phyloP scores from a whole-genome alignment of 805 yeast genomes.

The Candida railenensis region DNA sequence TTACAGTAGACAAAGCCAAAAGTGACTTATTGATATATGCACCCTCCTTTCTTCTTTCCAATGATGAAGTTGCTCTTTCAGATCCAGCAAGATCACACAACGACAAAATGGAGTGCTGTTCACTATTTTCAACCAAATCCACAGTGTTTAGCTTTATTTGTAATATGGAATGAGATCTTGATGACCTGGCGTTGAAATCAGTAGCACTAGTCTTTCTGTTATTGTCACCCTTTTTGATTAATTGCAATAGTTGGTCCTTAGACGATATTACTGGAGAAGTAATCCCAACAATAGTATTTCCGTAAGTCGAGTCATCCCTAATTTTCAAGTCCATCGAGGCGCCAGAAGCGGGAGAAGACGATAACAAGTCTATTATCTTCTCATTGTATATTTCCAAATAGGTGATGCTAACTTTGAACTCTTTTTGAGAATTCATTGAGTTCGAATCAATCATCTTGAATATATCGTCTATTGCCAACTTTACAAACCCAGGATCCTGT shows the following conservation, averaged over 20 bases:
- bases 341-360: slow-evolving; percentile 10
- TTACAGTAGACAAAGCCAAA: slow-evolving; percentile 89
- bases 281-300: slow-evolving; percentile 75
- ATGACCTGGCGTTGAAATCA: slow-evolving; percentile 82
- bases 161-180: slow-evolving; percentile 89
- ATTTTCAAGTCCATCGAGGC: slow-evolving; percentile 59
- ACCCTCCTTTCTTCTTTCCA: slow-evolving; percentile 90
- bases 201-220: slow-evolving; percentile 83
- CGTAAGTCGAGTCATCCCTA: slow-evolving; percentile 71
- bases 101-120: slow-evolving; percentile 61
- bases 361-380: slow-evolving; percentile 71
- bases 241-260: slow-evolving; percentile 57
- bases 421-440: slow-evolving; percentile 18
- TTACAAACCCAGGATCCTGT: slow-evolving; percentile 67
- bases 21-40: slow-evolving; percentile 89
- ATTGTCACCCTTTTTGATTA: slow-evolving; percentile 68
- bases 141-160: slow-evolving; percentile 57
- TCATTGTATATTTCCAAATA: slow-evolving; percentile 89
- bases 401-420: slow-evolving; percentile 56
- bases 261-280: slow-evolving; percentile 56
- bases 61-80: slow-evolving; percentile 75
- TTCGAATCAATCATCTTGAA: slow-evolving; percentile 45
- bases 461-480: slow-evolving; percentile 60
- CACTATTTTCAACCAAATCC: slow-evolving; percentile 38
- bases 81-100: slow-evolving; percentile 96